phyloP scores from a whole-genome alignment of 2,329 filamentous ascomycete species.

The Neonectria punicea region DNA sequence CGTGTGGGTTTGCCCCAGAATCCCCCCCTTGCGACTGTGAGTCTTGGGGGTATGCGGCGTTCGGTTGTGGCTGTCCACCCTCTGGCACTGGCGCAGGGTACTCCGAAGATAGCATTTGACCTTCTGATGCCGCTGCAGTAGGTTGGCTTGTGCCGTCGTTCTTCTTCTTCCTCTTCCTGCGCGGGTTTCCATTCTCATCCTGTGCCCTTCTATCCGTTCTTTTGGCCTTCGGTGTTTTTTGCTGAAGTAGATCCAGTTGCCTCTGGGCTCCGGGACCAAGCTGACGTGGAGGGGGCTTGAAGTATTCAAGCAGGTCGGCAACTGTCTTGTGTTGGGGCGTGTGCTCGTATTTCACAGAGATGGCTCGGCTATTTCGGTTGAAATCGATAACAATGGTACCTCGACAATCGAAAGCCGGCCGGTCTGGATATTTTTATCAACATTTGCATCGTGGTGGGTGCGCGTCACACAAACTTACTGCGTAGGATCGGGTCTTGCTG shows the following conservation, averaged over 20 bases:
- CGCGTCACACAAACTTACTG: slow-evolving; percentile 48
- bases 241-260: slow-evolving; percentile 39
- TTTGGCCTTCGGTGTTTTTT: slow-evolving; percentile 40
- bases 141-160: slow-evolving; percentile 35
- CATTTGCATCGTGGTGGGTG: not conserved
- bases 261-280: slow-evolving; percentile 43
- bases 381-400: slow-evolving; percentile 63
- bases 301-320: slow-evolving; percentile 58
- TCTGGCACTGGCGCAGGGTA: slow-evolving; percentile 19
- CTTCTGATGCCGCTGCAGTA: slow-evolving; percentile 13
- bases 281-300: slow-evolving; percentile 56
- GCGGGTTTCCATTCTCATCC: slow-evolving; percentile 40
- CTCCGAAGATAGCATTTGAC: slow-evolving; percentile 27
- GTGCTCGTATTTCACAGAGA: slow-evolving; percentile 66
- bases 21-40: slow-evolving; percentile 12
- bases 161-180: slow-evolving; percentile 44
- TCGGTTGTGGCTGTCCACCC: slow-evolving; percentile 21
- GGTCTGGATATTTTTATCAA: slow-evolving; percentile 48
- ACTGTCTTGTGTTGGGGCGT: slow-evolving; percentile 68
- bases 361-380: slow-evolving; percentile 56
- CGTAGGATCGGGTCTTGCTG: slow-evolving; percentile 58
- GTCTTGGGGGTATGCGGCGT: slow-evolving; percentile 18
- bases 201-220: slow-evolving; percentile 46
- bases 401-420: slow-evolving; percentile 69
- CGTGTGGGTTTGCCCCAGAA: slow-evolving; percentile 18